phyloP scores from a whole-genome alignment of 225 moss, liverwort and hornwort species.

The Polytrichum formosum region DNA sequence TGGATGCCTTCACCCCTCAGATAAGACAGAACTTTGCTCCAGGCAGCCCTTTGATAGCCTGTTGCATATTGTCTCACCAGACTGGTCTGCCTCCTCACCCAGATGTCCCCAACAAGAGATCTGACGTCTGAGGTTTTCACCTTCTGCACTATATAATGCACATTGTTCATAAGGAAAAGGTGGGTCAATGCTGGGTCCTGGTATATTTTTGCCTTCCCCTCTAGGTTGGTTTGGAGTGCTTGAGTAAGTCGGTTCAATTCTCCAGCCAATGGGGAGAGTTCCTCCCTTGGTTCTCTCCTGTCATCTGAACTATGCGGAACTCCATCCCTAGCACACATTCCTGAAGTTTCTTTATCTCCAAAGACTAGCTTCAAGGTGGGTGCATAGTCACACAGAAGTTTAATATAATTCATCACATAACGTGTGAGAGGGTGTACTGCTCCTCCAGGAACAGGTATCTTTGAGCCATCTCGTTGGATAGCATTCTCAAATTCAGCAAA shows the following conservation, averaged over 20 bases:
- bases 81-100: slow-evolving; percentile 67
- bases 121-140: slow-evolving; percentile 75
- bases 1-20: slow-evolving; percentile 86
- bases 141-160: slow-evolving; percentile 95
- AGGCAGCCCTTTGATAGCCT: slow-evolving; percentile 79
- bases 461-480: slow-evolving; percentile 74
- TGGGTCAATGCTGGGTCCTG: slow-evolving; percentile 74
- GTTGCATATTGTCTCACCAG: slow-evolving; percentile 81
- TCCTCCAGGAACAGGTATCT: slow-evolving; percentile 69
- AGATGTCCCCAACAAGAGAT: slow-evolving; percentile 68
- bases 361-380: slow-evolving; percentile 75
- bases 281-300: slow-evolving; percentile 10
- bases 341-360: slow-evolving; percentile 46
- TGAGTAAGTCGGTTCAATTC: slow-evolving; percentile 71
- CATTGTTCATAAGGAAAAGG: slow-evolving; percentile 97
- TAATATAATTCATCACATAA: slow-evolving; percentile 98
- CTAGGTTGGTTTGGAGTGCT: slow-evolving; percentile 70
- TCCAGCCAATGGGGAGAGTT: slow-evolving; percentile 56
- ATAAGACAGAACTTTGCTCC: slow-evolving; percentile 69
- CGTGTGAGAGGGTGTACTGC: slow-evolving; percentile 87
- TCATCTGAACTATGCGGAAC: slow-evolving; percentile 29
- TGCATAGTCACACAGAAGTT: slow-evolving; percentile 81
- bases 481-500: slow-evolving; percentile 90
- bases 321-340: slow-evolving; percentile 25
- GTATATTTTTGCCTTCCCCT: slow-evolving; percentile 87